A percentile compares a stretch with the other conserved stretches of the same genome.
phyloP scores from a whole-genome alignment of 176 grass and related monocot genomes.

The Musa troglodytarum region DNA sequence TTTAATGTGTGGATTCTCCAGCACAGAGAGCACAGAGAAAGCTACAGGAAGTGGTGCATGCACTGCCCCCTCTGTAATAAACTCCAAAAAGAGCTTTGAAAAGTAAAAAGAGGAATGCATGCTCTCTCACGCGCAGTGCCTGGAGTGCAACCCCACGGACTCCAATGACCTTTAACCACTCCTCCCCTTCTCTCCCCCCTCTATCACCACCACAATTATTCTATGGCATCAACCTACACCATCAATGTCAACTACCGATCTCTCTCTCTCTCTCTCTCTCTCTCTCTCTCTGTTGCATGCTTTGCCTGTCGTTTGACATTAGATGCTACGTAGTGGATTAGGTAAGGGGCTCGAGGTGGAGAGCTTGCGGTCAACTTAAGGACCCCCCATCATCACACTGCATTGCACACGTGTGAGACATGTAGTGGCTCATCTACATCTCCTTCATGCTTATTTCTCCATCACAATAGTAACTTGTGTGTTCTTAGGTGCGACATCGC shows the following conservation, averaged over 20 bases:
- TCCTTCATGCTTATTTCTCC: no score
- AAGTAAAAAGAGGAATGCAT: neutral
- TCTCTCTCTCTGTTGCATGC: neutral
- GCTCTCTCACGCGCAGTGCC: no score
- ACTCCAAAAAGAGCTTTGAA: slow-evolving; percentile 7
- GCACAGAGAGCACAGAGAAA: neutral
- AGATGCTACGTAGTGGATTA: neutral
- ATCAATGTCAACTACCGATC: neutral
- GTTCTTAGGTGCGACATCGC: no score
- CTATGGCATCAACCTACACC: neutral
- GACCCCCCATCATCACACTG: no score
- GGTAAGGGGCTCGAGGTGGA: slow-evolving; percentile 1
- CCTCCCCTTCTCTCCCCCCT: no score
- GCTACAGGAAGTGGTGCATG: slow-evolving; percentile 1
- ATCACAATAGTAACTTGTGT: no score
- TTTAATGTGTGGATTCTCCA: slow-evolving; percentile 8
- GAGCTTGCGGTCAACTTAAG: neutral
- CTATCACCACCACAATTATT: no score
- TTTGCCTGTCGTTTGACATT: no score
- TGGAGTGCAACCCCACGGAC: slow-evolving; percentile 19
- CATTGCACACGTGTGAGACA: neutral
- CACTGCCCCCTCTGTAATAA: neutral
- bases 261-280: neutral
- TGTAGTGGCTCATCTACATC: no score
- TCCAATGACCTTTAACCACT: neutral